Evolutionary conservation across 768 basidiomycete species (phyloP).

Genomic region (Suillus plorans): DNA sequence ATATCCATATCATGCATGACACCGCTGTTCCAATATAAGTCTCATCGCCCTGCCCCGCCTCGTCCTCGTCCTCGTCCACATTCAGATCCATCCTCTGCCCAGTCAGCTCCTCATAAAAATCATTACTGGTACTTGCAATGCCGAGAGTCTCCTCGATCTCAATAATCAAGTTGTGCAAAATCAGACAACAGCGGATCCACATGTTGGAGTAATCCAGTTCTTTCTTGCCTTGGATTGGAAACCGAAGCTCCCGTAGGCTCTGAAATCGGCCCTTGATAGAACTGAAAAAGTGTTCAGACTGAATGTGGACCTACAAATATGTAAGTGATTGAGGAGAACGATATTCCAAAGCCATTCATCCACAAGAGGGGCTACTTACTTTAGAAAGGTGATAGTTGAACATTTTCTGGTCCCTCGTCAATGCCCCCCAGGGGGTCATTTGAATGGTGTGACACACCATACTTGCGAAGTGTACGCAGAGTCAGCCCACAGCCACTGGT

Average conservation of each 20-base stretch:
- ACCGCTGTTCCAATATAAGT: too few species aligned
- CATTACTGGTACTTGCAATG: fast-evolving
- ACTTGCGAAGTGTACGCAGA: background rate
- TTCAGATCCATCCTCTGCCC: background rate
- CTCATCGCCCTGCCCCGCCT: too few species aligned
- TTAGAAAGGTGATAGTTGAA: too few species aligned
- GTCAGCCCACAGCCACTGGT: background rate
- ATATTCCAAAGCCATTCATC: too few species aligned
- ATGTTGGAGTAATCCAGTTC: background rate
- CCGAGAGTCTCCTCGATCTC: background rate
- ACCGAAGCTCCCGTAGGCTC: background rate
- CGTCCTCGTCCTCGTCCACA: too few species aligned
- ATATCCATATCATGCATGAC: too few species aligned
- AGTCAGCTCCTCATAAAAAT: background rate
- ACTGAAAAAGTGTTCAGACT: too few species aligned
- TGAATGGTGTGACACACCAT: background rate
- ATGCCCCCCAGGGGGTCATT: too few species aligned
- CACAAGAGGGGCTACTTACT: too few species aligned
- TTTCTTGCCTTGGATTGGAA: background rate
- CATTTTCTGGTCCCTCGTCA: too few species aligned
- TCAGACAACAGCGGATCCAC: background rate
- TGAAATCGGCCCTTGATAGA: background rate
- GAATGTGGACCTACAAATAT: too few species aligned
- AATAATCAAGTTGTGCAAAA: background rate
- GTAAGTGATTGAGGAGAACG: too few species aligned